These are phyloP conservation scores for Ajuga chamaepitys DNA, from an alignment of 257 asterid genomes.

Conservation along the genomic window DNA sequence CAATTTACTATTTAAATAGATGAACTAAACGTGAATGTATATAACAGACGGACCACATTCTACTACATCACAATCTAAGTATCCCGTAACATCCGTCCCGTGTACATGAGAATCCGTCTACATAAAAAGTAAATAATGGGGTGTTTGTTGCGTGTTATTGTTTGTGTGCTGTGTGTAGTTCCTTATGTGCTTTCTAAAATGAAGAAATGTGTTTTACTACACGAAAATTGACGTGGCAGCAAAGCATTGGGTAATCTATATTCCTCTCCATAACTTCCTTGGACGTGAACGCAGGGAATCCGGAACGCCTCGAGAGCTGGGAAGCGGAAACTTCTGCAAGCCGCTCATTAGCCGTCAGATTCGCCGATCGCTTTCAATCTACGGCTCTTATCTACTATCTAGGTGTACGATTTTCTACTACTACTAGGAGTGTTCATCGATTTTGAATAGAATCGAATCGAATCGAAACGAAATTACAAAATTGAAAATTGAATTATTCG, in stretches of 20 bases:
- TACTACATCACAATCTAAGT: too few species aligned
- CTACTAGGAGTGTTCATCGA: too few species aligned
- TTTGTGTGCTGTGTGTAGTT: background rate
- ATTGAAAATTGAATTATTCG: too few species aligned
- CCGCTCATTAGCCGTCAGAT: conserved; percentile 15
- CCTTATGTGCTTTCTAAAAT: conserved; percentile 7
- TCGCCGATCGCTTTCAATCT: conserved; percentile 9
- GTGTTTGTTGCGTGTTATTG: background rate
- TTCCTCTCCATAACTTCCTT: background rate
- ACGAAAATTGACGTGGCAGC: conserved; percentile 6
- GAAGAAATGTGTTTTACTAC: conserved; percentile 7
- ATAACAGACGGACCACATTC: too few species aligned
- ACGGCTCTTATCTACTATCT: conserved; percentile 13
- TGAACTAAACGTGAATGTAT: too few species aligned
- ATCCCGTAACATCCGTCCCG: too few species aligned
- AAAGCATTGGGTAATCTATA: background rate
- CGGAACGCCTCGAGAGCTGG: background rate
- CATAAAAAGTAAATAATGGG: background rate
- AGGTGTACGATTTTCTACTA: too few species aligned
- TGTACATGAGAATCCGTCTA: too few species aligned
- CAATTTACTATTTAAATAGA: too few species aligned
- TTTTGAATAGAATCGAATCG: too few species aligned
- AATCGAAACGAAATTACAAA: too few species aligned
- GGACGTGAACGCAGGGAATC: conserved; percentile 10
- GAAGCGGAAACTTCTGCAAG: background rate